Conservation (phyloP, 2,329 filamentous ascomycete species). For the Cladophialophora carrionii region DNA sequence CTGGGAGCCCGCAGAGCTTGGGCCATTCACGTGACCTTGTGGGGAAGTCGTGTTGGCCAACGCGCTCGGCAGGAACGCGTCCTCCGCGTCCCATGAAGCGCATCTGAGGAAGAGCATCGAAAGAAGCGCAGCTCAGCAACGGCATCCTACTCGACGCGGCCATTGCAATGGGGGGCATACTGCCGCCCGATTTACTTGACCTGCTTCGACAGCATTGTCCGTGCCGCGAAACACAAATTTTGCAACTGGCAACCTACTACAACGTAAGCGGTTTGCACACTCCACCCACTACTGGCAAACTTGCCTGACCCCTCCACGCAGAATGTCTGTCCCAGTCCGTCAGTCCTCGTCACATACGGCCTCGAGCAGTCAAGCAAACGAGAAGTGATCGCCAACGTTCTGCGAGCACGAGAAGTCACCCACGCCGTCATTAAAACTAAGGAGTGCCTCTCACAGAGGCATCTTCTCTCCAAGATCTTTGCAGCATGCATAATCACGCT, state of each 20-base stretch:
- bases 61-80: background rate
- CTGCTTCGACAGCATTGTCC: constrained; percentile 42
- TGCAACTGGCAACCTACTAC: constrained; percentile 48
- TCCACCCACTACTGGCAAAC: background rate
- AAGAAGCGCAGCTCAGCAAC: background rate
- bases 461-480: constrained; percentile 53
- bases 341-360: constrained; percentile 79
- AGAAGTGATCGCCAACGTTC: constrained; percentile 65
- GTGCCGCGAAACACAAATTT: constrained; percentile 49
- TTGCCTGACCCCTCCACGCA: constrained; percentile 1
- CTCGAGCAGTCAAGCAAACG: constrained; percentile 87
- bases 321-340: constrained; percentile 62
- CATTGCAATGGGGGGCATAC: constrained; percentile 21
- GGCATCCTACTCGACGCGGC: background rate
- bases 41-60: background rate
- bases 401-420: constrained; percentile 61
- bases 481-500: constrained; percentile 46
- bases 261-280: constrained; percentile 40
- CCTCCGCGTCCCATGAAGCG: background rate
- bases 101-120: background rate
- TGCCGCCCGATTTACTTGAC: constrained; percentile 32
- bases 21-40: background rate
- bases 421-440: constrained; percentile 49
- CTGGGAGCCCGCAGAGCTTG: no score
- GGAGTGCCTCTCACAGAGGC: constrained; percentile 52